A percentile compares a stretch with the other conserved stretches of the same genome.
These are phyloP conservation scores for Annulohypoxylon stygium DNA, from an alignment of 495 filamentous ascomycete genomes.

Conservation along the genomic window DNA sequence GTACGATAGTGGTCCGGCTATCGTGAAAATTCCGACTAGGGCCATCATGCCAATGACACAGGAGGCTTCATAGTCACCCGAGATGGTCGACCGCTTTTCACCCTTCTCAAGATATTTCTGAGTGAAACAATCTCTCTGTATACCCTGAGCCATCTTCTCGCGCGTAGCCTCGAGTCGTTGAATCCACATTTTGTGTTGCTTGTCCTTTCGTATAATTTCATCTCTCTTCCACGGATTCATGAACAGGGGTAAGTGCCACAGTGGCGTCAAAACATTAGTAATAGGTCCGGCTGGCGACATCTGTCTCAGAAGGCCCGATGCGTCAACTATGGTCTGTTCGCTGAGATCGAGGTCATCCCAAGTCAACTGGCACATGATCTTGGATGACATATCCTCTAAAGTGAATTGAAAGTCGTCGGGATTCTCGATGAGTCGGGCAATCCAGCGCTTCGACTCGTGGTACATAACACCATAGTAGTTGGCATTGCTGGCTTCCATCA, in stretches of 20 bases:
- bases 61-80: constrained; percentile 57
- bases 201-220: constrained; percentile 57
- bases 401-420: constrained; percentile 56
- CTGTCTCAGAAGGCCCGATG: constrained; percentile 57
- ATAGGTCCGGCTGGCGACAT: constrained; percentile 62
- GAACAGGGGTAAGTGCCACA: constrained; percentile 55
- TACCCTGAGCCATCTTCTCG: constrained; percentile 41
- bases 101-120: constrained; percentile 55
- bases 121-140: constrained; percentile 54
- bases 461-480: constrained; percentile 57
- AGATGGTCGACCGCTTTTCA: constrained; percentile 52
- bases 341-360: constrained; percentile 56
- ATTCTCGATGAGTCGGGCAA: constrained; percentile 53
- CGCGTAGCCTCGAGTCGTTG: constrained; percentile 45
- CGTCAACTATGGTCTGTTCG: constrained; percentile 51
- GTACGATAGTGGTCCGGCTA: constrained; percentile 58
- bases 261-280: constrained; percentile 57
- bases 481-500: constrained; percentile 55
- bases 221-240: constrained; percentile 59
- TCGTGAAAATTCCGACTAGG: constrained; percentile 60
- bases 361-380: constrained; percentile 58
- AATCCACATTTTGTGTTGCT: constrained; percentile 59
- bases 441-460: constrained; percentile 58
- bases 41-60: constrained; percentile 59
- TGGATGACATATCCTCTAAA: constrained; percentile 58